These are phyloP conservation scores for Neurospora sp. DNA, from an alignment of 495 filamentous ascomycete species.

Conservation along the genomic window DNA sequence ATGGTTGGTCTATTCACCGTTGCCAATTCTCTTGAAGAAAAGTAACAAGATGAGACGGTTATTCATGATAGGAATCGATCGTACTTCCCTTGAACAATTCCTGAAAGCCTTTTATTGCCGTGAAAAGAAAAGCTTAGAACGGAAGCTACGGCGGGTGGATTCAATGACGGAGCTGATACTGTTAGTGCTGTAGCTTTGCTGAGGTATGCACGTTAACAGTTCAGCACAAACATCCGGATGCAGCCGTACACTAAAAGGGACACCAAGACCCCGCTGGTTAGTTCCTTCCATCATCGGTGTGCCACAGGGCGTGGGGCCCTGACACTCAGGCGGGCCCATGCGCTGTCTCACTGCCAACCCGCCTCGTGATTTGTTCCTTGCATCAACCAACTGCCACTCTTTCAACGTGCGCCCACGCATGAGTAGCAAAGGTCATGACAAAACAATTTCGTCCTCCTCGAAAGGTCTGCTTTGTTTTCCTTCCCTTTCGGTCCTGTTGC, in stretches of 20 bases:
- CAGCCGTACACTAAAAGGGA: conserved; percentile 8
- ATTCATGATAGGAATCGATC: not conserved
- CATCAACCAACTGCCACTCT: conserved; percentile 14
- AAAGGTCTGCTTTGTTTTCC: not conserved
- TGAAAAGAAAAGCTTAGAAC: not conserved
- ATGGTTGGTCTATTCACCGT: not conserved
- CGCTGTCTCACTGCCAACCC: conserved; percentile 1
- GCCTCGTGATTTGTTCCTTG: conserved; percentile 27
- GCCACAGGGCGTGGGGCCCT: conserved; percentile 18
- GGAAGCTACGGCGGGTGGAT: not conserved
- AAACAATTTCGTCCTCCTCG: conserved; percentile 18
- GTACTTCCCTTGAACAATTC: not conserved
- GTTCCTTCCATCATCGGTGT: not conserved
- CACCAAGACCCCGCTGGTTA: conserved; percentile 11
- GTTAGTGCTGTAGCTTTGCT: not conserved
- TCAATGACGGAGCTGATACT: not conserved
- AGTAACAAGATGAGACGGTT: not conserved
- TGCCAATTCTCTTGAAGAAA: not conserved
- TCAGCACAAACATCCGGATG: conserved; percentile 12
- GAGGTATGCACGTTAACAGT: not conserved
- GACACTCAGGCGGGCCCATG: not conserved
- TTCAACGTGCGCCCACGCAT: conserved; percentile 1
- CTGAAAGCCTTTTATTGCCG: not conserved
- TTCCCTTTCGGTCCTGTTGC: conserved; percentile 2
- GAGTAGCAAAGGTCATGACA: conserved; percentile 16